Base-by-base conservation (phyloP, 495 filamentous ascomycete genomes). In the Cudoniella acicularis region DNA sequence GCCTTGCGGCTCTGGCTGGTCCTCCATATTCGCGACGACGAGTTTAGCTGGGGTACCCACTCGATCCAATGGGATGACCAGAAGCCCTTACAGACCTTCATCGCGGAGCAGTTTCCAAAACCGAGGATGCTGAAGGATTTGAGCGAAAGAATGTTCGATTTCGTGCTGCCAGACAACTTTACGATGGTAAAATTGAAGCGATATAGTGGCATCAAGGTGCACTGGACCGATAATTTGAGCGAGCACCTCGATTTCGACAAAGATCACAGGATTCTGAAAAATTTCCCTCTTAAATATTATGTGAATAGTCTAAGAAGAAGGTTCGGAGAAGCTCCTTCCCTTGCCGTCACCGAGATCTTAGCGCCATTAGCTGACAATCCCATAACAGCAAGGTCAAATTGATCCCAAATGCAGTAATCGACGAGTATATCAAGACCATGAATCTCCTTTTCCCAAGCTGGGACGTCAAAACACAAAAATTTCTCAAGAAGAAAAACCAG, bases 381-480 rank as follows among this genome's bases (percentile, higher is more conserved):
- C 30, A 6, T 4, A 36, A 36, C 23, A 51, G 48, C 48, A 26
- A 26, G 21, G 48, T 51, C 3, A 21, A 51, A n/a, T 9, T 51
- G 2, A 51, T 51, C 3, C 48, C 48, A 3, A 51, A 51, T n/a
- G 23, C 10, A 8, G 23, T 51, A 2, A 22, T 51, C 23, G 48
- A 51, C 22, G 48, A 51, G 22, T 51, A 51, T n/a, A 24, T n/a
- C 48, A 51, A 51, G 24, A 51, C 48, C 11, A 51, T 51, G 48
- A 51, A 51, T n/a, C 10, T 51, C 11, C 21, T 56, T 1, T 48
- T 48, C 41, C 53, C 53, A 3, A 27, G 16, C 22, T 56, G 42
- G 53, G 42, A 56, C 18, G 2, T 40, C 6, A 18, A 10, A 10
- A 56, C 53, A 11, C 36, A 56, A 36, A 47, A 26, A 3, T 56